Conservation (phyloP, 2,329 filamentous ascomycete genomes). For the Dendryphion nanum region DNA sequence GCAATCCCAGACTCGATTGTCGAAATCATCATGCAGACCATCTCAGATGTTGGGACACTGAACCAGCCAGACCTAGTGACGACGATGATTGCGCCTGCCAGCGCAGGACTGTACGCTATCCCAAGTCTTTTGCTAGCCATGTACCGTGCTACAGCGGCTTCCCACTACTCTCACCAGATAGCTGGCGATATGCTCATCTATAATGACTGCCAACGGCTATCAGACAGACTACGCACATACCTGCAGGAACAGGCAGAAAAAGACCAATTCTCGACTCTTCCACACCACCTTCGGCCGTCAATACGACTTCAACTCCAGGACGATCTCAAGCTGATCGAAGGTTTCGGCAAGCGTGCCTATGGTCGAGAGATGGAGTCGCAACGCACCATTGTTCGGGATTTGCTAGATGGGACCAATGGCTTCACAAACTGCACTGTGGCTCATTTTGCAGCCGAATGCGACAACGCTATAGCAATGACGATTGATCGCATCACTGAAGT, state of each 20-base stretch:
- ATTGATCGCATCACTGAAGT: conserved; percentile 58
- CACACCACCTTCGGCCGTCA: conserved; percentile 30
- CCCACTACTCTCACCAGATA: conserved; percentile 65
- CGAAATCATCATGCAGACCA: conserved; percentile 58
- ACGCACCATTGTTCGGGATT: conserved; percentile 60
- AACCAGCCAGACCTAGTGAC: conserved; percentile 47
- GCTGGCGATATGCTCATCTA: conserved; percentile 64
- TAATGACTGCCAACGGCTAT: conserved; percentile 61
- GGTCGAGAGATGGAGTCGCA: conserved; percentile 65
- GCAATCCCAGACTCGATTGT: conserved; percentile 80
- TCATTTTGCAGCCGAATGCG: conserved; percentile 60
- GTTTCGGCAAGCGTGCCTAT: conserved; percentile 61
- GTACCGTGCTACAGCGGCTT: conserved; percentile 73
- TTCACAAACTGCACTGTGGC: conserved; percentile 59
- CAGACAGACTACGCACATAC: conserved; percentile 52
- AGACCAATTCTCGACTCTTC: conserved; percentile 28
- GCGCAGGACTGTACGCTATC: conserved; percentile 67
- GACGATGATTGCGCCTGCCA: conserved; percentile 64
- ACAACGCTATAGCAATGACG: conserved; percentile 58
- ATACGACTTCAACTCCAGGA: conserved; percentile 48
- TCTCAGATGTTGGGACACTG: conserved; percentile 52
- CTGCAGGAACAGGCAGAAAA: conserved; percentile 43
- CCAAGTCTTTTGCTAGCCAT: conserved; percentile 74
- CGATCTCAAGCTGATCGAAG: conserved; percentile 57
- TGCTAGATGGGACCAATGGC: conserved; percentile 63